Evolutionary conservation across 768 basidiomycete species (phyloP), one percentile per base, ranked within the genome.

Genomic region (Rhodotorula graminis): DNA sequence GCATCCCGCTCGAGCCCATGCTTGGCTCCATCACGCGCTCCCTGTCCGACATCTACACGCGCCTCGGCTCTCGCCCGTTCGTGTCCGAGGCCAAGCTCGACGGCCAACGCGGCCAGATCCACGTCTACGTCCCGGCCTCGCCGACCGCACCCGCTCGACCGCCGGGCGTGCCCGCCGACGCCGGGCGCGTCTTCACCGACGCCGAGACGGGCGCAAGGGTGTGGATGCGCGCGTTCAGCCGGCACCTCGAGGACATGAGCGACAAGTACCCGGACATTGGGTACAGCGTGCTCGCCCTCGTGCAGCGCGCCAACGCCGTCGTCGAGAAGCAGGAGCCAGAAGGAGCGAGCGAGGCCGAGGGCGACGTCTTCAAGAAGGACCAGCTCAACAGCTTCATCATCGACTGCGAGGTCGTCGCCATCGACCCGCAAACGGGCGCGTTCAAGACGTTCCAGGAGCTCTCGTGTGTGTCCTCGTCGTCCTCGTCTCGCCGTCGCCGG

Each of bases 21-120:
- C 84, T 96, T 27, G 93, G 93, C 19, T 90, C 89, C 12, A 93
- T 93, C 50, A 88, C 87, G 57, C 87, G 92, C 40, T 93, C 92
- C 37, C 83, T 96, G 55, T 84, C 88, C 53, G 91, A 93, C 76
- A 87, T 94, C n/a, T 93, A 91, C 78, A 85, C 87, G 58, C 84
- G 88, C 14, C 82, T 92, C 29, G 85, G 85, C 31, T 72, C 69
- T 16, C 83, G 84, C 46, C 82, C 87, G 46, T 96, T 93, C 81
- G 84, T 86, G 25, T 90, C 91, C 46, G 93, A 96, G 82, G 90
- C 90, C 79, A 96, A 95, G 81, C 90, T 93, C 77, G 93, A 96
- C 77, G 93, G 83, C 0, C 83, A 84, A 75, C 77, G 83, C 0
- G 83, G 82, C 0, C 83, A 84, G 75, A 81, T 84, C 19, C 84